These are phyloP conservation scores for Astragalus glycyphyllos DNA, from an alignment of 306 rosid genomes.

Conservation along the genomic window DNA sequence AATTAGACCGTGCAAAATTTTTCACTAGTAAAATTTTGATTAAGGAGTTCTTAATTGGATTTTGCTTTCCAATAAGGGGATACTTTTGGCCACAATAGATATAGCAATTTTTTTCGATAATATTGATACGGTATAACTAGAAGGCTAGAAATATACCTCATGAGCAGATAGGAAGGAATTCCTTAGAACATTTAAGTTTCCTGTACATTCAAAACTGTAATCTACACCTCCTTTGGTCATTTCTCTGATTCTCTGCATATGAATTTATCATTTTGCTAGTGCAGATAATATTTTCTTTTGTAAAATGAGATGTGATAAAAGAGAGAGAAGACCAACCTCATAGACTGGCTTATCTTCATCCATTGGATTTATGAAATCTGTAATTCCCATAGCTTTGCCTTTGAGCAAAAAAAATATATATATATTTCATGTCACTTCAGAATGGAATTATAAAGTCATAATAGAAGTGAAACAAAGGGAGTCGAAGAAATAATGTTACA, in stretches of 20 bases:
- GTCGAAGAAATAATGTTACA: slow-evolving; percentile 3
- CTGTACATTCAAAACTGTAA: slow-evolving; percentile 76
- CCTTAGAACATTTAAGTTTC: slow-evolving; percentile 60
- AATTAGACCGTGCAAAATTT: background rate
- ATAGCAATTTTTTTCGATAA: too few relatives aligned
- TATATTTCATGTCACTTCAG: background rate
- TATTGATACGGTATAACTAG: too few relatives aligned
- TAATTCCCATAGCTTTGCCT: slow-evolving; percentile 72
- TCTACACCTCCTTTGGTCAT: slow-evolving; percentile 67
- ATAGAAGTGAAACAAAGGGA: background rate
- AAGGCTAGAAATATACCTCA: too few relatives aligned
- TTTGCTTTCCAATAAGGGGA: too few relatives aligned
- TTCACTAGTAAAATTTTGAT: background rate
- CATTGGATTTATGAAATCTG: slow-evolving; percentile 68
- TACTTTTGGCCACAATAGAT: too few relatives aligned
- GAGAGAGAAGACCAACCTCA: slow-evolving; percentile 56
- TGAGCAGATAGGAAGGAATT: slow-evolving; percentile 68
- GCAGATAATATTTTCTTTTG: slow-evolving; percentile 6
- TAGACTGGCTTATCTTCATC: slow-evolving; percentile 61
- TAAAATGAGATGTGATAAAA: background rate
- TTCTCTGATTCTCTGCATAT: slow-evolving; percentile 60
- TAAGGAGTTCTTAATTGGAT: background rate
- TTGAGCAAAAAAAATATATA: slow-evolving; percentile 16
- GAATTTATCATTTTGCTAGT: slow-evolving; percentile 18
- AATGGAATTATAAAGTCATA: background rate